phyloP scores from a whole-genome alignment of 805 yeast genomes.

The Candida railenensis region DNA sequence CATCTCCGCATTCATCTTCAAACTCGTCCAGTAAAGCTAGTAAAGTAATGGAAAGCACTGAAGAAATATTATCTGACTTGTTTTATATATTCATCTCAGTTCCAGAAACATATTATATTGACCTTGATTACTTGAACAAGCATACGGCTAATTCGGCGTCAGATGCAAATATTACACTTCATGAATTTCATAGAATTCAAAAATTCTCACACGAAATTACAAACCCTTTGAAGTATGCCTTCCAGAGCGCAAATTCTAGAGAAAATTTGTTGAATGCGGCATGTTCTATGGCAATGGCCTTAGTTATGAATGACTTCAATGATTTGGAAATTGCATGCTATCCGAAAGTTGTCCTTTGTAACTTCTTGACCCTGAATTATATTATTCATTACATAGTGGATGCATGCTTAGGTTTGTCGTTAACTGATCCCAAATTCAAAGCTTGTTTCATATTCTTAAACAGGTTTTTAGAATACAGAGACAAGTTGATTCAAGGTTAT shows the following conservation, averaged over 20 bases:
- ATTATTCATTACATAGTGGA: conserved; percentile 35
- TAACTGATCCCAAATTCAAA: conserved; percentile 36
- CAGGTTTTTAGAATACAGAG: conserved; percentile 29
- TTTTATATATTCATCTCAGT: conserved; percentile 31
- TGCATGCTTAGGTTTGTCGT: conserved; percentile 29
- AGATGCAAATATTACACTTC: not conserved
- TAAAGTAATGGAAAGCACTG: conserved; percentile 14
- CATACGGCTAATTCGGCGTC: conserved; percentile 7
- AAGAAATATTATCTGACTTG: conserved; percentile 31
- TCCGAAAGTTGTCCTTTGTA: conserved; percentile 1
- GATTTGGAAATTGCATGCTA: not conserved
- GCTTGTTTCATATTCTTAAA: conserved; percentile 34
- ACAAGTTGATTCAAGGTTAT: conserved; percentile 8
- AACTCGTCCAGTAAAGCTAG: conserved; percentile 1
- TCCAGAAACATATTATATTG: conserved; percentile 35
- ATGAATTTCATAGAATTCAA: conserved; percentile 13
- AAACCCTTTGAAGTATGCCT: conserved; percentile 24
- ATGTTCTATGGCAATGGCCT: conserved; percentile 27
- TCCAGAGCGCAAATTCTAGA: conserved; percentile 12
- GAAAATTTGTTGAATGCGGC: conserved; percentile 34
- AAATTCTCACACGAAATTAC: conserved; percentile 25
- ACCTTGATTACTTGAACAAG: conserved; percentile 20
- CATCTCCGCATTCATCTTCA: not conserved
- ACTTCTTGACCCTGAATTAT: conserved; percentile 24
- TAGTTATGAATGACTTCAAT: conserved; percentile 16